phyloP scores from a whole-genome alignment of 108 stramenopile genomes.

The Nannochloropsis gaditana region DNA sequence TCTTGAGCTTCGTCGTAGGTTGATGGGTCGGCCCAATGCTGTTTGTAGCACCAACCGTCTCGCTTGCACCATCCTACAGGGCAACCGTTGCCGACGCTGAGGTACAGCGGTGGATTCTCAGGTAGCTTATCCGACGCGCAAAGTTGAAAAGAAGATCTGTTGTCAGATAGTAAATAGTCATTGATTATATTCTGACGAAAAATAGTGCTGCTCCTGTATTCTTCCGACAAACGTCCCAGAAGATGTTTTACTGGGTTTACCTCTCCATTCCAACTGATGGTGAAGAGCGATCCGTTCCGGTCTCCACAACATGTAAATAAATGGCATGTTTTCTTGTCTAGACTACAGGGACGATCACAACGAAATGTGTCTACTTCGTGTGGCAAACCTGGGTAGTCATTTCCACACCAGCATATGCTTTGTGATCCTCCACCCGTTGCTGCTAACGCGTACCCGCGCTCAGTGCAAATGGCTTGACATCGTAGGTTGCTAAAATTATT shows the following conservation, averaged over 20 bases:
- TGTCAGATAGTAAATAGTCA: background rate
- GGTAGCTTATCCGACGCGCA: background rate
- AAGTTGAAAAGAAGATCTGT: background rate
- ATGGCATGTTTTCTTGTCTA: background rate
- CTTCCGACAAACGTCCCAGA: background rate
- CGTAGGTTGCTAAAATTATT: background rate
- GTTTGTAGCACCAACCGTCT: background rate
- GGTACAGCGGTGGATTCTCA: background rate
- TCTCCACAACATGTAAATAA: background rate
- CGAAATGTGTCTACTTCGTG: background rate
- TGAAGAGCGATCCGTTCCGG: background rate
- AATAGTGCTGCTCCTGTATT: background rate
- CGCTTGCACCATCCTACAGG: background rate
- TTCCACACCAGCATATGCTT: conserved; percentile 4
- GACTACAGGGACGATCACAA: background rate
- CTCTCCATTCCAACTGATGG: conserved; percentile 2
- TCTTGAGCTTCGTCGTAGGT: background rate
- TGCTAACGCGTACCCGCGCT: background rate
- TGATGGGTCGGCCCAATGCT: background rate
- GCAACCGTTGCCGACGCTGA: conserved; percentile 12
- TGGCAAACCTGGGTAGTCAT: background rate
- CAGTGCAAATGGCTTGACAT: background rate
- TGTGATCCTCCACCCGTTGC: background rate
- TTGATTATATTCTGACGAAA: background rate
- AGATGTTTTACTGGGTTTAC: background rate